Conservation (phyloP, 306 rosid species). For the Lathyrus aphaca region DNA sequence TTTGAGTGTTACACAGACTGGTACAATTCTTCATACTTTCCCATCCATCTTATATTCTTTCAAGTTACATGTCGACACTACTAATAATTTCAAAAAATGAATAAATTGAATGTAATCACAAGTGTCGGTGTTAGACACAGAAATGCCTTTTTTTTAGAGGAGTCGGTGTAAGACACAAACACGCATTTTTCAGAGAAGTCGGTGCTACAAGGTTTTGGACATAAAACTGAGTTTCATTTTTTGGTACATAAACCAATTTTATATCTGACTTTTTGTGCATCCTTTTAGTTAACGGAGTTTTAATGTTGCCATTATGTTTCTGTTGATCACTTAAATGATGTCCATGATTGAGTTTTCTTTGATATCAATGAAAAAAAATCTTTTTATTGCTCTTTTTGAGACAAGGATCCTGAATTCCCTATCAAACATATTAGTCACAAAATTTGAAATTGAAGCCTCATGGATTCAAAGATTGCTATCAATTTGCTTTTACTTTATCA, state of each 20-base stretch:
- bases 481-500: slow-evolving; percentile 29
- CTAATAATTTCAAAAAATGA: too few species aligned
- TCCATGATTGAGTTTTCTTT: slow-evolving; percentile 12
- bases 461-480: slow-evolving; percentile 21
- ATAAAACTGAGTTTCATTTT: background rate
- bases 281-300: slow-evolving; percentile 6
- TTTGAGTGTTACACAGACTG: slow-evolving; percentile 76
- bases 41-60: slow-evolving; percentile 13
- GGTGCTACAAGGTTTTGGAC: too few species aligned
- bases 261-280: background rate
- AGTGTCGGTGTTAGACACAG: too few species aligned
- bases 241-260: background rate
- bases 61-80: background rate
- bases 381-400: slow-evolving; percentile 2
- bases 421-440: slow-evolving; percentile 11
- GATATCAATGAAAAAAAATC: slow-evolving; percentile 16
- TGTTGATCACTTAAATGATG: slow-evolving; percentile 19
- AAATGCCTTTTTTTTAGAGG: too few species aligned
- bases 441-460: slow-evolving; percentile 7
- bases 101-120: too few species aligned
- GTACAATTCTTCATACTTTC: slow-evolving; percentile 51
- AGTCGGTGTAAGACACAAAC: too few species aligned
- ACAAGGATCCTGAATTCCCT: slow-evolving; percentile 19
- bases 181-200: too few species aligned
- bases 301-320: background rate